A percentile compares a stretch with the other conserved stretches of the same genome.
These are phyloP conservation scores for Venturia aucupariae DNA, from an alignment of 2,329 filamentous ascomycete genomes.

Conservation along the genomic window DNA sequence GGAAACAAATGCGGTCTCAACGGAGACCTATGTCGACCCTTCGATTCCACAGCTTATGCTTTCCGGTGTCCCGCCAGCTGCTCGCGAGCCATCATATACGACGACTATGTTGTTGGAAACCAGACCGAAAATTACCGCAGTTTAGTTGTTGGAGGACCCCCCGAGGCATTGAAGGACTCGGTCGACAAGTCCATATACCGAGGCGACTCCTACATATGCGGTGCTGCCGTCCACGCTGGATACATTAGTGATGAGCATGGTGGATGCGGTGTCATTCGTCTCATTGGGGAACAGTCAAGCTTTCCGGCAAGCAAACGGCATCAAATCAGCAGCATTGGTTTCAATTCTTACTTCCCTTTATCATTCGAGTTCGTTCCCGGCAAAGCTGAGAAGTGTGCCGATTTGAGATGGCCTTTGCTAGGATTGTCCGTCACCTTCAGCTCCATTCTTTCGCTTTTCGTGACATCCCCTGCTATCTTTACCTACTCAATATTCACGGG, in stretches of 20 bases:
- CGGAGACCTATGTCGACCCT: conserved; percentile 66
- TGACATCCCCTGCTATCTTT: conserved; percentile 67
- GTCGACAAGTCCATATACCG: conserved; percentile 56
- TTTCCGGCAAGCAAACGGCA: conserved; percentile 59
- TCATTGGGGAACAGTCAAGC: conserved; percentile 57
- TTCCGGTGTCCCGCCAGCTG: conserved; percentile 72
- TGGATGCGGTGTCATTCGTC: conserved; percentile 71
- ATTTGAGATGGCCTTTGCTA: conserved; percentile 77
- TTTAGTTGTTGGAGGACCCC: conserved; percentile 46
- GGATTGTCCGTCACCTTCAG: conserved; percentile 75
- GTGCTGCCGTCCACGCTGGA: conserved; percentile 74
- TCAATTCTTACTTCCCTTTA: conserved; percentile 83
- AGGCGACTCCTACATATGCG: conserved; percentile 82
- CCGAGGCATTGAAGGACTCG: conserved; percentile 26
- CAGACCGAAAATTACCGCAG: conserved; percentile 48
- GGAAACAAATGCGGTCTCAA: conserved; percentile 67
- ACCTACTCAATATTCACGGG: conserved; percentile 76
- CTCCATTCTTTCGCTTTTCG: conserved; percentile 69
- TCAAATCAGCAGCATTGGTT: conserved; percentile 66
- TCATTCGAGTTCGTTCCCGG: conserved; percentile 67
- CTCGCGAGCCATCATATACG: conserved; percentile 53
- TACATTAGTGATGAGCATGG: conserved; percentile 62
- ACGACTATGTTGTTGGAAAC: conserved; percentile 66
- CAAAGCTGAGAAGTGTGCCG: conserved; percentile 59
- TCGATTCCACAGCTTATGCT: conserved; percentile 52